A percentile compares a stretch with the other conserved stretches of the same genome.
Conservation (phyloP, 202 grass and related monocot species). For the Carex sylvatica region DNA sequence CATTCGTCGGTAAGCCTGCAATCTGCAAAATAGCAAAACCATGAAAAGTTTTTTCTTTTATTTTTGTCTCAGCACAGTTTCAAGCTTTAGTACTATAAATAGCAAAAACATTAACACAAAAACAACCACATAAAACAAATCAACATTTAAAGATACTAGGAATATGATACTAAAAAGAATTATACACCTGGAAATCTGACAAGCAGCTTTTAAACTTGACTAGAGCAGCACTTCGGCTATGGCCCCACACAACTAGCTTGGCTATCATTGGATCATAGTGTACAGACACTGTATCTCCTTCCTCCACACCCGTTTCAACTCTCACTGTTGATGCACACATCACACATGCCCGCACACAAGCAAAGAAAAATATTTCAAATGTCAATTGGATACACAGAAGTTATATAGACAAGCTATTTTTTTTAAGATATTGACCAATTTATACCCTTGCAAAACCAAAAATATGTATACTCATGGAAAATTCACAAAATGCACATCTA, state of each 20-base stretch:
- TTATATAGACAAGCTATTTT: constrained; percentile 7
- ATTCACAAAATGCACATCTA: not conserved
- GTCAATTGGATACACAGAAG: constrained; percentile 11
- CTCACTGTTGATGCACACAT: constrained; percentile 50
- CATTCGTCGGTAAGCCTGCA: constrained; percentile 89
- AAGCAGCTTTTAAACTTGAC: constrained; percentile 85
- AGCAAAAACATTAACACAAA: not conserved
- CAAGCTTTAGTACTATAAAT: not conserved
- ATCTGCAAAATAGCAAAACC: constrained; percentile 46
- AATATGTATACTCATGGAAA: not conserved
- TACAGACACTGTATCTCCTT: constrained; percentile 95
- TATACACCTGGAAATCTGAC: constrained; percentile 69
- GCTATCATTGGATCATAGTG: constrained; percentile 99
- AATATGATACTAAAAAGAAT: not conserved
- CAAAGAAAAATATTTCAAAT: not conserved
- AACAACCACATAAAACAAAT: not conserved
- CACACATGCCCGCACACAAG: not conserved
- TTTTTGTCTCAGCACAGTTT: not conserved
- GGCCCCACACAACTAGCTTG: constrained; percentile 96
- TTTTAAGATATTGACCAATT: not conserved
- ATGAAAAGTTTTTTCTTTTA: not conserved
- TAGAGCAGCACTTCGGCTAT: constrained; percentile 70
- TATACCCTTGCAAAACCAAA: not conserved
- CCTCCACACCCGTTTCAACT: constrained; percentile 98
- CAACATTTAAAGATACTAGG: not conserved